Evolutionary conservation across 495 filamentous ascomycete species (phyloP).

Genomic region (Acidiella bohemica): DNA sequence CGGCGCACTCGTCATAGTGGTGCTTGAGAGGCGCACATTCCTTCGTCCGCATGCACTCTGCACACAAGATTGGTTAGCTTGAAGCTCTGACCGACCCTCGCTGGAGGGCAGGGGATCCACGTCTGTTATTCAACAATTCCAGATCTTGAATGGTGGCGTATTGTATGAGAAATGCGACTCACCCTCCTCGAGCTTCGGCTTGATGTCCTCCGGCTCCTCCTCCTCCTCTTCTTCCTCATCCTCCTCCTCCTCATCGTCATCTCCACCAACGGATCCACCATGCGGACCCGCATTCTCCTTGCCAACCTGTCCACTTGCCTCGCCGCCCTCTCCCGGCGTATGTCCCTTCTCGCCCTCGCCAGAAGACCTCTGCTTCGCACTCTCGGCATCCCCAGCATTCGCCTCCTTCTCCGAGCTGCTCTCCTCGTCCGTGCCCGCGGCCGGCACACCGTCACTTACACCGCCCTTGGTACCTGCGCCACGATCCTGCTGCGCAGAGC

Average conservation of each 20-base stretch:
- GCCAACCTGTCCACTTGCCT: conserved; percentile 14
- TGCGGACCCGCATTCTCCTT: conserved; percentile 5
- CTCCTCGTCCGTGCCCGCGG: conserved; percentile 25
- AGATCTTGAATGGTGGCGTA: too few relatives aligned
- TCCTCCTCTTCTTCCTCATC: conserved; percentile 56
- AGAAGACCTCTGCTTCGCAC: conserved; percentile 13
- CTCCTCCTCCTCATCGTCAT: conserved; percentile 34
- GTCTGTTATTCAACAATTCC: too few relatives aligned
- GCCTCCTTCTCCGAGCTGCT: conserved; percentile 23
- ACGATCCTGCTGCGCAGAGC: conserved; percentile 12
- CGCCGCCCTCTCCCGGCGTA: conserved; percentile 17
- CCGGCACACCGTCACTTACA: conserved; percentile 20
- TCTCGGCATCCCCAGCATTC: conserved; percentile 25
- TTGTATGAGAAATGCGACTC: too few relatives aligned
- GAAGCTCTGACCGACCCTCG: too few relatives aligned
- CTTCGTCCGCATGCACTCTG: conserved; percentile 79
- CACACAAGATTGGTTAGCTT: conserved; percentile 3
- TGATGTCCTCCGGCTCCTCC: conserved; percentile 74
- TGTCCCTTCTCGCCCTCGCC: conserved; percentile 19
- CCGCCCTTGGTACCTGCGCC: conserved; percentile 17
- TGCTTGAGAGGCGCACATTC: conserved; percentile 81
- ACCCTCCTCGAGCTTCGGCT: conserved; percentile 87
- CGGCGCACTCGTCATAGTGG: conserved; percentile 94
- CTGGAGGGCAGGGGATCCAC: too few relatives aligned
- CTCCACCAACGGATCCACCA: conserved; percentile 26